Evolutionary conservation across 805 yeast genomes (phyloP).

Genomic region (Candida loeiensis): DNA sequence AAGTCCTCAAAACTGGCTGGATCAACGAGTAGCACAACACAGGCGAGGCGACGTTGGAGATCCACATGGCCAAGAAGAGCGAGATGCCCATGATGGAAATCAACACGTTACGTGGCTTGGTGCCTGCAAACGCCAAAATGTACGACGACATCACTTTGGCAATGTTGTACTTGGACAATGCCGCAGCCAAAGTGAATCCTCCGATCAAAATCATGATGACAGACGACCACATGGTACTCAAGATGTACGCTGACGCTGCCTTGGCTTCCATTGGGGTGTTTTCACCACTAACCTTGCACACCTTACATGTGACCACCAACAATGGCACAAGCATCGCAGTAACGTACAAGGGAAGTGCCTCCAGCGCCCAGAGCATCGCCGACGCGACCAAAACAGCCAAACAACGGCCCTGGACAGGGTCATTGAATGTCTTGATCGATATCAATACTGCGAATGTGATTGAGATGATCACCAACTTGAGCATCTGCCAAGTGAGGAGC

Average conservation of each 20-base stretch:
- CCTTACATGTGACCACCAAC: conserved; percentile 43
- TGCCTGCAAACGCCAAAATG: conserved; percentile 79
- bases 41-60: conserved; percentile 96
- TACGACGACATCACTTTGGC: conserved; percentile 83
- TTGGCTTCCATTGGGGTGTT: conserved; percentile 53
- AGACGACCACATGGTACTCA: conserved; percentile 92
- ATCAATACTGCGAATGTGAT: conserved; percentile 52
- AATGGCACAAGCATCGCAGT: conserved; percentile 49
- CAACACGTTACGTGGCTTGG: conserved; percentile 73
- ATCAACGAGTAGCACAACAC: conserved; percentile 87
- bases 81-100: conserved; percentile 84
- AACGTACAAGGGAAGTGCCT: conserved; percentile 48
- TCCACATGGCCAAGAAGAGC: conserved; percentile 88
- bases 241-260: conserved; percentile 73
- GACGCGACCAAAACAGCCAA: conserved; percentile 61
- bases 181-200: conserved; percentile 94
- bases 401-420: conserved; percentile 65
- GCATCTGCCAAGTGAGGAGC: conserved; percentile 44
- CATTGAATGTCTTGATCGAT: conserved; percentile 56
- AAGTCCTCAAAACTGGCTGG: conserved; percentile 81
- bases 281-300: conserved; percentile 44
- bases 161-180: conserved; percentile 83
- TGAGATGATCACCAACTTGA: conserved; percentile 47
- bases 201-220: conserved; percentile 87
- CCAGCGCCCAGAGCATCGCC: conserved; percentile 51